Base-by-base conservation (phyloP, 768 basidiomycete genomes). In the Xerocomus potaroensis region DNA sequence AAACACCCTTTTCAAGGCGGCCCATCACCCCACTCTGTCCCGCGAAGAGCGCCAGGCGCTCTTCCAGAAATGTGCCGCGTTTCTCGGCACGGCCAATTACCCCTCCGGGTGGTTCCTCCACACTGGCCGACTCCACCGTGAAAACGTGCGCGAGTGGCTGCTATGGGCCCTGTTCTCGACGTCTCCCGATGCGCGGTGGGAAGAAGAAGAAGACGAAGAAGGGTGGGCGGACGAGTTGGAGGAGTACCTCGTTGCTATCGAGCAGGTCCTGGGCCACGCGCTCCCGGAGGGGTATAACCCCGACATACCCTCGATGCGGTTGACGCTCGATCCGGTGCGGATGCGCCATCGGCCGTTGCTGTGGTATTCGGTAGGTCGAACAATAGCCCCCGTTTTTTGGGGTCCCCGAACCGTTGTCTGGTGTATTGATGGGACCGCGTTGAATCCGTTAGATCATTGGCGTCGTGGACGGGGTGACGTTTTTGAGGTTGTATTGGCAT, bases 91-190 rank as follows among this genome's bases (percentile, higher is more conserved):
- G 2, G 27, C 50, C 4, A 60, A 69, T 23, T 65, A 69, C 32
- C 67, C 72, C 1, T 68, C 69, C 3, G 77, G 76, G 22, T 86
- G 83, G 81, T 84, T 84, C 60, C 59, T 71, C 7, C 66, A 65
- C 5, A 39, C 63, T 2, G 45, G 0, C 9, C 53, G 38, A 8
- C 56, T 78, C 42, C 70, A 66, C 41, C 71, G 71, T 16, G 70
- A 75, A 15, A 81, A 84, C 49, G 62, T 76, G 32, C 38, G 68
- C 5, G 79, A 82, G 37, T 85, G 82, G 83, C 59, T 84, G n/a
- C 67, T 80, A 6, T 85, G 81, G 81, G 77, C 80, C 0, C 49
- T 84, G 19, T 84, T 83, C 57, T 74, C 74, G 1, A 61, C 69
- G 3, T 63, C 71, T 5, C 57, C 63, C 23, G 57, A 65, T 5